Percentiles rank a stretch among this genome's conserved stretches.
phyloP scores from a whole-genome alignment of 1,139 yeast genomes.

The Geotrichum macrosporum region DNA sequence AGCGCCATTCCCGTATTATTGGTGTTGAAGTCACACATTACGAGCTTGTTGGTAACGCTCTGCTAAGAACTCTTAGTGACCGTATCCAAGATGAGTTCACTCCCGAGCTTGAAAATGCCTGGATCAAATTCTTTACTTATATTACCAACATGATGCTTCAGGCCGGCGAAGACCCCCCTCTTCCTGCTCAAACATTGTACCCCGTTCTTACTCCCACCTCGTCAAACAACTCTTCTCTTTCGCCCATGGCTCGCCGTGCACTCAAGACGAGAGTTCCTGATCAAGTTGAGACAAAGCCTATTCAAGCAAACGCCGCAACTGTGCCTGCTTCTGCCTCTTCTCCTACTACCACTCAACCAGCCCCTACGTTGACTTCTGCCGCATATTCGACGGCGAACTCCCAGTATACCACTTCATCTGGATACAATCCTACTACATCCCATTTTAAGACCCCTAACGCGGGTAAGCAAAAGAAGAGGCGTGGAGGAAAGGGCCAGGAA shows the following conservation, averaged over 20 bases:
- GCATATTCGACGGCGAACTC: too few species aligned
- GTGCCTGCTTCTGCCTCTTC: background rate
- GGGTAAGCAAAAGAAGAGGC: conserved; percentile 23
- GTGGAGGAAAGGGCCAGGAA: conserved; percentile 27
- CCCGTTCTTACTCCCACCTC: conserved; percentile 23
- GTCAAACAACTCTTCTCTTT: conserved; percentile 17
- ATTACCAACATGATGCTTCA: conserved; percentile 63
- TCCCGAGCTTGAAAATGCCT: conserved; percentile 53
- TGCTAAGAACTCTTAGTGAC: conserved; percentile 68
- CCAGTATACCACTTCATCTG: too few species aligned
- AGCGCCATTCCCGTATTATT: conserved; percentile 68
- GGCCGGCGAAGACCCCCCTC: conserved; percentile 59
- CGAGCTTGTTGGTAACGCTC: conserved; percentile 75
- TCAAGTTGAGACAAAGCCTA: too few species aligned
- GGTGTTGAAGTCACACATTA: conserved; percentile 71
- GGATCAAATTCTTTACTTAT: conserved; percentile 55
- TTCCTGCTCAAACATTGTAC: conserved; percentile 28
- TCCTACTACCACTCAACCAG: too few species aligned
- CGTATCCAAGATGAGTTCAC: conserved; percentile 52
- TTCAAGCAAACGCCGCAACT: too few species aligned
- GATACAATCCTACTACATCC: conserved; percentile 31
- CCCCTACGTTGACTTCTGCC: too few species aligned
- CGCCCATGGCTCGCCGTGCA: conserved; percentile 22
- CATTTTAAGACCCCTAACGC: conserved; percentile 38
- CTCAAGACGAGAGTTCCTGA: conserved; percentile 20